Conservation (phyloP, 805 yeast species). For the Metschnikowia arizonensis region DNA sequence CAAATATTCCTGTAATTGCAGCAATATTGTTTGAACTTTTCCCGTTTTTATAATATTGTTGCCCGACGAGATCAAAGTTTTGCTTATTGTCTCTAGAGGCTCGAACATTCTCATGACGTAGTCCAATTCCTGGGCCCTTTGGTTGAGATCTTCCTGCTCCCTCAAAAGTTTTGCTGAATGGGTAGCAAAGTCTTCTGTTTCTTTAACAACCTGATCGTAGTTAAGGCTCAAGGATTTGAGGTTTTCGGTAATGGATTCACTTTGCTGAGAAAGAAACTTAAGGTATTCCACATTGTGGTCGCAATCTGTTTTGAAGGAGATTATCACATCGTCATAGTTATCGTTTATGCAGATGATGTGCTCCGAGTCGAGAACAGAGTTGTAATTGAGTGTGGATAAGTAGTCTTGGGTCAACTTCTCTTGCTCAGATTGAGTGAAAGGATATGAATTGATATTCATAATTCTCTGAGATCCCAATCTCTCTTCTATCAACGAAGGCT, state of each 20-base stretch:
- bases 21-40: slow-evolving; percentile 38
- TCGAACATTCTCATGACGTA: slow-evolving; percentile 58
- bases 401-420: slow-evolving; percentile 31
- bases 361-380: slow-evolving; percentile 35
- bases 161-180: slow-evolving; percentile 49
- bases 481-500: background rate
- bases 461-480: background rate
- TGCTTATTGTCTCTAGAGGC: slow-evolving; percentile 64
- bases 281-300: slow-evolving; percentile 20
- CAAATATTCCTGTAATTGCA: slow-evolving; percentile 63
- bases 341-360: slow-evolving; percentile 41
- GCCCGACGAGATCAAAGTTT: slow-evolving; percentile 61
- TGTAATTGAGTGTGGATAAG: slow-evolving; percentile 39
- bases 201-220: slow-evolving; percentile 55
- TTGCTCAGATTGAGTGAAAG: slow-evolving; percentile 38
- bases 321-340: slow-evolving; percentile 29
- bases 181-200: slow-evolving; percentile 60
- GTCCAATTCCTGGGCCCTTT: slow-evolving; percentile 43
- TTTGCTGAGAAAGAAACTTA: slow-evolving; percentile 38
- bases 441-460: slow-evolving; percentile 20
- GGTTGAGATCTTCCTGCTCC: slow-evolving; percentile 41
- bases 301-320: slow-evolving; percentile 34
- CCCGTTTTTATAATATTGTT: slow-evolving; percentile 54
- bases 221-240: slow-evolving; percentile 47
- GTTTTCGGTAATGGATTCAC: slow-evolving; percentile 41